phyloP scores from a whole-genome alignment of 441 rosid genomes.

The Sinapis alba region DNA sequence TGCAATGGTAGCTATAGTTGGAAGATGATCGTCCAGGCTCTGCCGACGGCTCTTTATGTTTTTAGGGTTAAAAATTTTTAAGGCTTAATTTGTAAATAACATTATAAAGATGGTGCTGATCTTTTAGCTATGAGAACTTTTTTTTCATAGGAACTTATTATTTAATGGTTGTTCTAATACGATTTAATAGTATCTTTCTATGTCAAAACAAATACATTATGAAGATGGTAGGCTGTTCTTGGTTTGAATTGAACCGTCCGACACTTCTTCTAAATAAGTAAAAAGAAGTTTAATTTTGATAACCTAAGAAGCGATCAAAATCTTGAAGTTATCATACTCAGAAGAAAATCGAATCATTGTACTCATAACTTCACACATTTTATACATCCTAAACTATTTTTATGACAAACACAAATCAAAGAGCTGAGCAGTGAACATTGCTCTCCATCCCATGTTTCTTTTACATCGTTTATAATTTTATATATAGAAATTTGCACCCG shows the following conservation, averaged over 20 bases:
- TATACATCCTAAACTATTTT: conserved; percentile 10
- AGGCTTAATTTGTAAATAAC: not conserved
- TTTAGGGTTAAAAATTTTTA: not conserved
- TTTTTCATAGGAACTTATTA: not conserved
- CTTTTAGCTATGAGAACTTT: not conserved
- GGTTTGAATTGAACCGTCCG: not conserved
- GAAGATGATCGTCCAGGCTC: not conserved
- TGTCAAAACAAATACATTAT: not conserved
- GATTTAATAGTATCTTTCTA: not conserved
- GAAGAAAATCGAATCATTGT: not conserved
- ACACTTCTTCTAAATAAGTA: not conserved
- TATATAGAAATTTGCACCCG: not conserved
- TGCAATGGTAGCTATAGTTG: not conserved
- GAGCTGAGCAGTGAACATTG: not conserved
- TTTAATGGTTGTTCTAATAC: not conserved
- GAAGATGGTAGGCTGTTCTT: not conserved
- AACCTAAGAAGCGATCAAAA: not conserved
- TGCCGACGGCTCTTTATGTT: not conserved
- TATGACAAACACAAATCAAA: conserved; percentile 6
- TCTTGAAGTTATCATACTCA: not conserved
- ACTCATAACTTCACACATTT: not conserved
- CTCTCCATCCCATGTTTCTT: not conserved
- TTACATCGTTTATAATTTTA: not conserved
- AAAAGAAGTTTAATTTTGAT: not conserved
- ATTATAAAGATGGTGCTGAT: not conserved